These are phyloP conservation scores for Venturia carpophila DNA, from an alignment of 2,329 filamentous ascomycete species.

Conservation along the genomic window DNA sequence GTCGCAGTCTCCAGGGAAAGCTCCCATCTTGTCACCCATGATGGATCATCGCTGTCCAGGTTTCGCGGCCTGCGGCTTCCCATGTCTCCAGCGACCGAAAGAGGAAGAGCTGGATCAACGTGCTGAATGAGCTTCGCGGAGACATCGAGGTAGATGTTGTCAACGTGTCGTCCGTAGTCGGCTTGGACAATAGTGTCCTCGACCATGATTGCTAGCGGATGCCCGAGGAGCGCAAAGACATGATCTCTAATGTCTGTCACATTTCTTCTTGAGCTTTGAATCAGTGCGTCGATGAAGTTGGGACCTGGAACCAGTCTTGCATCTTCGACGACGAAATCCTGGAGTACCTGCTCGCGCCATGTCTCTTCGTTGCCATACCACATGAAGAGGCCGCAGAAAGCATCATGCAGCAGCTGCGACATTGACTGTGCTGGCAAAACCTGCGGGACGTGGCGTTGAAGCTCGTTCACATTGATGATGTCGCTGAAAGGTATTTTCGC, in stretches of 20 bases:
- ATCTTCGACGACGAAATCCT: background rate
- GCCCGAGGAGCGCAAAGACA: conserved; percentile 16
- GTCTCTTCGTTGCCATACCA: conserved; percentile 7
- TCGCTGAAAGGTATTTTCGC: conserved; percentile 14
- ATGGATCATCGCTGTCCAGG: conserved; percentile 8
- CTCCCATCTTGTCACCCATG: conserved; percentile 13
- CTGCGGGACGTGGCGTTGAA: conserved; percentile 1
- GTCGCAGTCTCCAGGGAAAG: background rate
- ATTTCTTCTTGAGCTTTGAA: conserved; percentile 5
- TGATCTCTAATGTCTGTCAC: conserved; percentile 13
- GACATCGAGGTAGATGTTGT: conserved; percentile 14
- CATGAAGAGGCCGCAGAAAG: conserved; percentile 3
- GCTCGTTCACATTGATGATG: conserved; percentile 14
- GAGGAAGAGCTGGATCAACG: background rate
- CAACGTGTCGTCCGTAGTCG: conserved; percentile 15
- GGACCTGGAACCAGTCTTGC: background rate
- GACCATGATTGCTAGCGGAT: background rate
- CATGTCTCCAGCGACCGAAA: conserved; percentile 9
- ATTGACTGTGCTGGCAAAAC: background rate
- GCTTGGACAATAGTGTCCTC: conserved; percentile 11
- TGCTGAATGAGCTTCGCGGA: background rate
- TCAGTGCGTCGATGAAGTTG: conserved; percentile 9
- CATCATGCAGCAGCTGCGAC: conserved; percentile 9
- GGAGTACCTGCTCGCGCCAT: background rate
- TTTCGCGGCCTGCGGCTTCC: background rate